A percentile compares a stretch with the other conserved stretches of the same genome.
Evolutionary conservation across 768 basidiomycete species (phyloP).

Genomic region (Mycena epipterygia): DNA sequence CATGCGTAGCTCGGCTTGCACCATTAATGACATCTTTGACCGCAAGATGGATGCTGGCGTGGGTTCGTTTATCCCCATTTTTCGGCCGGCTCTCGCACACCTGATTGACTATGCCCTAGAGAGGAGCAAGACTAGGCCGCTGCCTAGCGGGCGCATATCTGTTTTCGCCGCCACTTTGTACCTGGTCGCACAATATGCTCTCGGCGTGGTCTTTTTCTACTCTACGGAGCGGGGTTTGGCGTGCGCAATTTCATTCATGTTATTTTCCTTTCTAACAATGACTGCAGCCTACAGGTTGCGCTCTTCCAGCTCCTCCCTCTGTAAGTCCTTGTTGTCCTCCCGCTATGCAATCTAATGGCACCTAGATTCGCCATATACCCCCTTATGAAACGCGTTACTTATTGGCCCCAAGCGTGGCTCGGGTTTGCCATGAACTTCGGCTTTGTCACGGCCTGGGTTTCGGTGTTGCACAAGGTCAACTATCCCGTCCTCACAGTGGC

Average conservation of each 20-base stretch:
- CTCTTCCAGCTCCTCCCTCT: slow-evolving; percentile 62
- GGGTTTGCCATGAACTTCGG: slow-evolving; percentile 72
- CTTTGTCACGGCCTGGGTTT: slow-evolving; percentile 62
- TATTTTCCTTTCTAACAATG: slow-evolving; percentile 15
- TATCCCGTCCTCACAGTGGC: slow-evolving; percentile 47
- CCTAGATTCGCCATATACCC: slow-evolving; percentile 60
- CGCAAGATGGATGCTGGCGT: slow-evolving; percentile 66
- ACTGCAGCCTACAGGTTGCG: slow-evolving; percentile 54
- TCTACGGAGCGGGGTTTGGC: slow-evolving; percentile 47
- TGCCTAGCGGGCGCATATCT: slow-evolving; percentile 64
- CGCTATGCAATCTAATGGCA: not conserved
- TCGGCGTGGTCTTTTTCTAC: slow-evolving; percentile 57
- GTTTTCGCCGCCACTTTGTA: slow-evolving; percentile 56
- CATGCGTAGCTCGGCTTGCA: slow-evolving; percentile 64
- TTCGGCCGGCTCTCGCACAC: slow-evolving; percentile 1
- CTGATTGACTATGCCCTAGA: slow-evolving; percentile 47
- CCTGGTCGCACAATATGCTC: slow-evolving; percentile 55
- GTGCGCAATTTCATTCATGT: slow-evolving; percentile 43
- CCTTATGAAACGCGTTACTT: slow-evolving; percentile 69
- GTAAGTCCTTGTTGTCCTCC: slow-evolving; percentile 44
- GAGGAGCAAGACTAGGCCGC: slow-evolving; percentile 62
- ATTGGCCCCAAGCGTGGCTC: slow-evolving; percentile 76
- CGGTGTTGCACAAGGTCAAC: slow-evolving; percentile 51
- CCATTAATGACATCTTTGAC: slow-evolving; percentile 71
- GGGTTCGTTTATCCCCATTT: slow-evolving; percentile 53